Evolutionary conservation across 148 eudicot species (phyloP).

Genomic region (Fagopyrum esculentum): DNA sequence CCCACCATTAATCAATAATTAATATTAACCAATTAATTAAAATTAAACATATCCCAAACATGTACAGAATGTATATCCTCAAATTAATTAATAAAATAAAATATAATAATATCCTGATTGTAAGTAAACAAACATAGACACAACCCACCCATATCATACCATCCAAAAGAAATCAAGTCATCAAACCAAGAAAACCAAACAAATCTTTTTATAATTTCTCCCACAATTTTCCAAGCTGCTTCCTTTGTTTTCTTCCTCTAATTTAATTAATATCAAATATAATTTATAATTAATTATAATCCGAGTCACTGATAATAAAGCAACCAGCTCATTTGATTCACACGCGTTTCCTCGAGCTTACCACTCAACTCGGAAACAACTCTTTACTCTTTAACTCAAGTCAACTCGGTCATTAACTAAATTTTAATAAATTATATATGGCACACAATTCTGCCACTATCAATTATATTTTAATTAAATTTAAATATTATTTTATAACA

Average conservation of each 20-base stretch:
- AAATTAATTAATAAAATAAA: neutral
- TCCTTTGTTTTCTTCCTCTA: conserved; percentile 3
- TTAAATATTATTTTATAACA: no score
- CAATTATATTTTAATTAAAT: no score
- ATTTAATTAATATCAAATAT: neutral
- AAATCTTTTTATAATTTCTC: neutral
- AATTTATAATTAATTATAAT: neutral
- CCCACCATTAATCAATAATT: neutral
- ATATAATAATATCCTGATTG: neutral
- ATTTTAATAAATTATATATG: no score
- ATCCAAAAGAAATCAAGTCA: neutral
- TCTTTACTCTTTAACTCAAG: no score
- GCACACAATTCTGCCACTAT: no score
- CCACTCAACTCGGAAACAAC: no score
- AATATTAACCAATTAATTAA: neutral
- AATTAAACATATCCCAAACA: conserved; percentile 5
- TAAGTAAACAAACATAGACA: conserved; percentile 10
- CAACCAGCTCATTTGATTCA: neutral
- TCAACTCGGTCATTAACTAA: no score
- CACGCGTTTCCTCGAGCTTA: no score
- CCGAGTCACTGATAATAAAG: neutral
- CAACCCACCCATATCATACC: conserved; percentile 10
- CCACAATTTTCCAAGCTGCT: conserved; percentile 6
- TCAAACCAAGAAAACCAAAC: conserved; percentile 9
- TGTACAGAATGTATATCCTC: conserved; percentile 8